Base-by-base conservation (phyloP, 108 stramenopile species). In the Discostella stelligeroides region DNA sequence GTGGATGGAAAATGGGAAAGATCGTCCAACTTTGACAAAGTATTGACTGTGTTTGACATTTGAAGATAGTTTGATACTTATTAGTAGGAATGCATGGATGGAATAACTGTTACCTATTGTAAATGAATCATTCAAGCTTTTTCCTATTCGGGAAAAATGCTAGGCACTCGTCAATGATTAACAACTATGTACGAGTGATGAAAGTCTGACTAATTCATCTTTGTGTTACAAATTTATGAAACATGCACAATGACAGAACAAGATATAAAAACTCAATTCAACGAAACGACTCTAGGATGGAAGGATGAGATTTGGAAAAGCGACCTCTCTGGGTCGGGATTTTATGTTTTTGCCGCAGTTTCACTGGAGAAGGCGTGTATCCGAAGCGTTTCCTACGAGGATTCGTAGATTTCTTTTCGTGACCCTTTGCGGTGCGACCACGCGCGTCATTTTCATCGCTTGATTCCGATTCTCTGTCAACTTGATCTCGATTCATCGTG, bases 201-300 rank as follows among this genome's bases (percentile, higher is more conserved):
- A 13, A 45, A 34, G 34, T 6, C 34, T 5, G 6, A 34, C 3
- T 34, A 5, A 6, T 6, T 5, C 6, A 34, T 34, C 9, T 7
- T 47, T 47, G 3, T 47, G 2, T 3, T 47, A 4, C 9, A 47
- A 8, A 47, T 9, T 7, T 47, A 47, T 18, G 15, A 47, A 47
- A 47, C 46, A 47, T 3, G 18, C 18, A 9, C 3, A 7, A 47
- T 47, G 6, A 34, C 6, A 34, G 6, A 34, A 34, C 34, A 12
- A 54, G n/a, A n/a, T n/a, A n/a, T n/a, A n/a, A n/a, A n/a, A n/a
- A n/a, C n/a, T 20, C 18, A 21, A 4, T 17, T 58, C 57, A 58
- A 58, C 10, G 57, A 34, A 58, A 58, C 17, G 57, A 58, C 57
- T 58, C 57, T 34, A 58, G 17, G 17, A 41, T 37, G 14, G 57